A percentile compares a stretch with the other conserved stretches of the same genome.
These are phyloP conservation scores for Plasmodium adleri DNA, from an alignment of 169 alveolate species.

Conservation along the genomic window DNA sequence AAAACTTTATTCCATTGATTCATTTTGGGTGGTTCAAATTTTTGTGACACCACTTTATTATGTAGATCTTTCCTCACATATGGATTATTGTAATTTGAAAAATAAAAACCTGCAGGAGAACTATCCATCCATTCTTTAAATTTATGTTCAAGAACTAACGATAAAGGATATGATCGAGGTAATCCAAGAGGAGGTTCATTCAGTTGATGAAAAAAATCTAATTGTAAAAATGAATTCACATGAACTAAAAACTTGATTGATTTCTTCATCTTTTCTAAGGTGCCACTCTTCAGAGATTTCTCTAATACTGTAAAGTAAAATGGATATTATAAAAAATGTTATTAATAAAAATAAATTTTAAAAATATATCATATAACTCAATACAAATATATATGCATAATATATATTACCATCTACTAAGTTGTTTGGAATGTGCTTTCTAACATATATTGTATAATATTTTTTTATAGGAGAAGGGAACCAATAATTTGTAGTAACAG, in stretches of 20 bases:
- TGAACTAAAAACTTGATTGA: conserved; percentile 17
- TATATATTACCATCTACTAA: conserved; percentile 41
- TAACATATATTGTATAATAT: conserved; percentile 35
- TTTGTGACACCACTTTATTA: conserved; percentile 11
- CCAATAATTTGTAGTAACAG: conserved; percentile 49
- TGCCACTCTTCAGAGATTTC: not conserved
- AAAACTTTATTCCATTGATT: not conserved
- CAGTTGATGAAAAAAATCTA: conserved; percentile 54
- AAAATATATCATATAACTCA: too few relatives aligned
- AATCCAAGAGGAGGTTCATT: conserved; percentile 47
- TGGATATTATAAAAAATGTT: not conserved
- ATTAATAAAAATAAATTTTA: not conserved
- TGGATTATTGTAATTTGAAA: conserved; percentile 36
- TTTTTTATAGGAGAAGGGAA: conserved; percentile 43
- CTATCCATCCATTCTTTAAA: conserved; percentile 5
- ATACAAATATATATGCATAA: not conserved
- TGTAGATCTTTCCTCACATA: not conserved
- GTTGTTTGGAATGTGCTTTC: conserved; percentile 1
- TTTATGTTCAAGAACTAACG: conserved; percentile 27
- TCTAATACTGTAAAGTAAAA: conserved; percentile 20
- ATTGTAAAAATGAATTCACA: conserved; percentile 51
- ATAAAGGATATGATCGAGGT: conserved; percentile 9
- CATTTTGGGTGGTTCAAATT: conserved; percentile 16
- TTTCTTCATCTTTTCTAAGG: conserved; percentile 49
- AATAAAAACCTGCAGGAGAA: conserved; percentile 19